Evolutionary conservation across 352 stramenopile species (phyloP).

Genomic region (Globisporangium irregulare): DNA sequence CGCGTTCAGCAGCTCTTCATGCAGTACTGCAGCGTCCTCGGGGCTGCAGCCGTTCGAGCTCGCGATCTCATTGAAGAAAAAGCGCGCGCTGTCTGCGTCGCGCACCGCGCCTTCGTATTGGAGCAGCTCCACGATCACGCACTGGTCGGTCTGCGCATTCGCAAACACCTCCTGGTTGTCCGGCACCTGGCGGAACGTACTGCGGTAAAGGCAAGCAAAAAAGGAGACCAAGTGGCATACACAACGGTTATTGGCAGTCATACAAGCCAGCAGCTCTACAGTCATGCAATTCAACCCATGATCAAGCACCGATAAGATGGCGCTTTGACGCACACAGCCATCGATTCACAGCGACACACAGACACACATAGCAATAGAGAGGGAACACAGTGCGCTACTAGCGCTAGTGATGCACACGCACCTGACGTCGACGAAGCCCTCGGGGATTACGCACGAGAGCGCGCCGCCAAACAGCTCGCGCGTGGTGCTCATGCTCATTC

Average conservation of each 20-base stretch:
- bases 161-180: conserved; percentile 89
- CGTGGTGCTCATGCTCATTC: conserved; percentile 16
- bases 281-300: conserved; percentile 7
- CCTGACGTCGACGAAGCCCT: conserved; percentile 79
- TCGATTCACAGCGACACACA: not conserved
- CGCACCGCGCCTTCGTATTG: conserved; percentile 54
- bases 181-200: conserved; percentile 77
- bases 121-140: conserved; percentile 81
- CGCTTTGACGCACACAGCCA: not conserved
- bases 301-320: not conserved
- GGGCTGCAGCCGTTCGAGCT: conserved; percentile 70
- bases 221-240: not conserved
- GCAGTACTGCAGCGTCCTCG: conserved; percentile 48
- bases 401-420: conserved; percentile 13
- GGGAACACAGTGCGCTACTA: not conserved
- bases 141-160: conserved; percentile 74
- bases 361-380: not conserved
- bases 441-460: conserved; percentile 67
- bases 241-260: not conserved
- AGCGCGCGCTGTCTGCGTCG: conserved; percentile 50
- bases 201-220: conserved; percentile 10
- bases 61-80: conserved; percentile 86
- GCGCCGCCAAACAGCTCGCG: conserved; percentile 62
- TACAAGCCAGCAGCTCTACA: not conserved
- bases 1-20: conserved; percentile 33